Evolutionary conservation across 352 stramenopile species (phyloP).

Genomic region (Phytophthora pini): DNA sequence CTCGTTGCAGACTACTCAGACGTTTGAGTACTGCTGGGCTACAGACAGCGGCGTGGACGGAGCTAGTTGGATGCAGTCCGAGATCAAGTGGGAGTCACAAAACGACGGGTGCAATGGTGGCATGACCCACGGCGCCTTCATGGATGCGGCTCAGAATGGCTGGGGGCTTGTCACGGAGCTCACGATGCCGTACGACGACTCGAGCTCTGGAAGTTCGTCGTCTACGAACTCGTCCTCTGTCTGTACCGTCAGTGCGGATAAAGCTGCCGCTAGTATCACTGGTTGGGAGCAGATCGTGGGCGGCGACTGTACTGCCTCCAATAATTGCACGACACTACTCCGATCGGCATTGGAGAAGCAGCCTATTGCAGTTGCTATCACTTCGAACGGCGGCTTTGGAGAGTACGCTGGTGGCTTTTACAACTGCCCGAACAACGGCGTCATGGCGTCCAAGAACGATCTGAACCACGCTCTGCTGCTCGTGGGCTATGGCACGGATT

Average conservation of each 20-base stretch:
- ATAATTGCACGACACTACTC: slow-evolving; percentile 61
- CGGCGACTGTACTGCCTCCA: slow-evolving; percentile 59
- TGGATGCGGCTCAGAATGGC: slow-evolving; percentile 69
- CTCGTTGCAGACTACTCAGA: slow-evolving; percentile 65
- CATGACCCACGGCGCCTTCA: slow-evolving; percentile 85
- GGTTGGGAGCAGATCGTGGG: slow-evolving; percentile 75
- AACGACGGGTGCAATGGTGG: slow-evolving; percentile 83
- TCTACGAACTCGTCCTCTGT: slow-evolving; percentile 35
- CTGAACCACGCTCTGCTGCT: slow-evolving; percentile 83
- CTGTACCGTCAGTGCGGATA: slow-evolving; percentile 43
- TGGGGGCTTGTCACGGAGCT: slow-evolving; percentile 75
- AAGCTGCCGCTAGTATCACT: slow-evolving; percentile 73
- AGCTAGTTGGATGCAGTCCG: slow-evolving; percentile 63
- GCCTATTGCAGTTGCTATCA: slow-evolving; percentile 81
- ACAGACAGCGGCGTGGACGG: slow-evolving; percentile 49
- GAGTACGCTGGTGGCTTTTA: slow-evolving; percentile 78
- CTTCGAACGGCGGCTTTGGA: slow-evolving; percentile 73
- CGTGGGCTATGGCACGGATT: slow-evolving; percentile 76
- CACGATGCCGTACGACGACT: slow-evolving; percentile 79
- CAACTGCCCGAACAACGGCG: slow-evolving; percentile 71
- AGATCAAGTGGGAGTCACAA: slow-evolving; percentile 79
- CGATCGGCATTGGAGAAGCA: slow-evolving; percentile 63
- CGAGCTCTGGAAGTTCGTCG: slow-evolving; percentile 32
- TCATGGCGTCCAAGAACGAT: slow-evolving; percentile 68
- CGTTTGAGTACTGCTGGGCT: slow-evolving; percentile 84